Conservation (phyloP, 176 grass and related monocot species). For the Carex myosuroides region DNA sequence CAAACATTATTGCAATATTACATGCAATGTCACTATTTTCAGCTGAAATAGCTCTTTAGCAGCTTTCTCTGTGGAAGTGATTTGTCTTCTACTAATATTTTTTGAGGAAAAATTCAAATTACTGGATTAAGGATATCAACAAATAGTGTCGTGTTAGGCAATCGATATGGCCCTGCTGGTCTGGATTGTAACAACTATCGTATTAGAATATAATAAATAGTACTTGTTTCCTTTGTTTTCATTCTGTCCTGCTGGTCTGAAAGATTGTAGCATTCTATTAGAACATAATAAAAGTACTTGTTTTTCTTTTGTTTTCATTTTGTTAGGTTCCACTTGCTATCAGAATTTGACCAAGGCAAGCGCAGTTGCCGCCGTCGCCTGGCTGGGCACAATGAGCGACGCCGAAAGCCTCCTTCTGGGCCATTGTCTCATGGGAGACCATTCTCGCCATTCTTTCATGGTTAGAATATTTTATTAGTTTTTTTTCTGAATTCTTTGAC, state of each 20-base stretch:
- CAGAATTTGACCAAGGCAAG: slow-evolving; percentile 38
- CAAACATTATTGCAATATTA: neutral
- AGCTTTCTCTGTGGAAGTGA: neutral
- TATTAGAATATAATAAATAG: no score
- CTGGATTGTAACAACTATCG: neutral
- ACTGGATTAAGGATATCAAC: neutral
- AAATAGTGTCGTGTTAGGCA: neutral
- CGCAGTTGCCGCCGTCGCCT: slow-evolving; percentile 19
- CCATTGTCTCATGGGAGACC: slow-evolving; percentile 17
- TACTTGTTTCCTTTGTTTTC: no score
- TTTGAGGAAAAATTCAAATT: neutral
- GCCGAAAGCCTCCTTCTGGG: slow-evolving; percentile 13
- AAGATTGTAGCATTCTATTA: neutral
- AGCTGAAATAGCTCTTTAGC: neutral
- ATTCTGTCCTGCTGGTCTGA: neutral
- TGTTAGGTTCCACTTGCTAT: slow-evolving; percentile 25
- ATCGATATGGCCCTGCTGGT: neutral
- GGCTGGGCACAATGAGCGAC: slow-evolving; percentile 24
- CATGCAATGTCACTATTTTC: neutral
- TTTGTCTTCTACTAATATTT: neutral
- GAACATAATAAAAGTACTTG: neutral
- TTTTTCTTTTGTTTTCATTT: neutral
- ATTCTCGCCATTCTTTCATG: slow-evolving; percentile 22
- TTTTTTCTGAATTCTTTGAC: neutral
- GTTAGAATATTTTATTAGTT: neutral